Evolutionary conservation across 1,284 basidiomycete species (phyloP).

Genomic region (Papiliotrema fonsecae): DNA sequence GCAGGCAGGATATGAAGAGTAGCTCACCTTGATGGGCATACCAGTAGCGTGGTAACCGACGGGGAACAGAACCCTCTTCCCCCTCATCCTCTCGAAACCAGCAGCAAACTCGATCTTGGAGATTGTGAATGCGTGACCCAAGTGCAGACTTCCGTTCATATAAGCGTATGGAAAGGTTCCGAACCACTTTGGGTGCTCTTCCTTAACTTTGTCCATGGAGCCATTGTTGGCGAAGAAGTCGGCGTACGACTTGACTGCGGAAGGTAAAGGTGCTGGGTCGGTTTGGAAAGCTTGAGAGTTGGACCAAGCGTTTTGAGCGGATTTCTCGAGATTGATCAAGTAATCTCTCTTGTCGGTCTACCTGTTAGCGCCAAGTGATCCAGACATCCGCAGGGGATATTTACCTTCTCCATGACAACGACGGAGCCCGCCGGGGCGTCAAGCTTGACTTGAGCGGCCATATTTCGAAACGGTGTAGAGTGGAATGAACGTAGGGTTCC

Average conservation of each 20-base stretch:
- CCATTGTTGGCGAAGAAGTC: slow-evolving; percentile 50
- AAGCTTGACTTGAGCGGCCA: slow-evolving; percentile 29
- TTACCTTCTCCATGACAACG: slow-evolving; percentile 46
- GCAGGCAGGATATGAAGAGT: not conserved
- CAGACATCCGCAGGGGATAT: not conserved
- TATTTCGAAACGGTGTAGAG: slow-evolving; percentile 11
- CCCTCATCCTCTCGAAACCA: slow-evolving; percentile 92
- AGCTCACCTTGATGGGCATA: slow-evolving; percentile 92
- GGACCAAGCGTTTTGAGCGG: slow-evolving; percentile 78
- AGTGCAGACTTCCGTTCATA: slow-evolving; percentile 97
- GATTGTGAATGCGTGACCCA: slow-evolving; percentile 97
- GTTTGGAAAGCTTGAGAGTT: slow-evolving; percentile 64
- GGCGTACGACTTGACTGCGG: slow-evolving; percentile 60
- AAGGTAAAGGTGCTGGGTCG: slow-evolving; percentile 67
- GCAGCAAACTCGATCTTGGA: slow-evolving; percentile 97
- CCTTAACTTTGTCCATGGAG: slow-evolving; percentile 48
- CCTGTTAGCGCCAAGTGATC: slow-evolving; percentile 11
- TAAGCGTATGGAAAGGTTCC: slow-evolving; percentile 94
- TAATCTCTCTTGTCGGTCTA: slow-evolving; percentile 91
- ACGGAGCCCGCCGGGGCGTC: slow-evolving; percentile 31
- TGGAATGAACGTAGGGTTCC: not conserved
- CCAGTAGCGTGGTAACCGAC: slow-evolving; percentile 96
- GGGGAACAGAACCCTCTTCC: slow-evolving; percentile 91
- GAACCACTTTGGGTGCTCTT: slow-evolving; percentile 90
- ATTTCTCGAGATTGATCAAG: slow-evolving; percentile 73